Evolutionary conservation across 2,329 filamentous ascomycete species (phyloP), one percentile per base, ranked within the genome.

Genomic region (Phialocephala sp.): DNA sequence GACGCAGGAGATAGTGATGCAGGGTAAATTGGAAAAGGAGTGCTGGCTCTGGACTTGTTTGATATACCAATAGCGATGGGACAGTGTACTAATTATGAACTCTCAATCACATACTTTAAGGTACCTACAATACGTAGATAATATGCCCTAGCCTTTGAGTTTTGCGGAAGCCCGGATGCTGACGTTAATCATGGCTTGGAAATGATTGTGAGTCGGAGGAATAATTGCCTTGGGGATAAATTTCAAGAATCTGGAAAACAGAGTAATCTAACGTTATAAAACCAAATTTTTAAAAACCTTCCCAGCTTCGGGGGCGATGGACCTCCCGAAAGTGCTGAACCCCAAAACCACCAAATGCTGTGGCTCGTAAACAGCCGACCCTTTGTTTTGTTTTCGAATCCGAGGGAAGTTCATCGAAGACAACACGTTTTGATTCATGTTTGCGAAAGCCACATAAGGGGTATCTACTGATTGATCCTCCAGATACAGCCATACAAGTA

Each of bases 1-100:
- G 89, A 70, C 87, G 87, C 79, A 89, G 71, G 59, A 67, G 62
- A 60, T 50, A 50, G 11, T 67, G 32, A 63, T 63, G 64, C 55
- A 54, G 59, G 55, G 27, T 62, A 62, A 41, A 18, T 54, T 27
- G 22, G 27, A 18, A n/a, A 18, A 27, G 43, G 11, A 65, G 15
- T 22, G 41, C 24, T 50, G 20, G 39, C 24, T 24, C 35, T n/a
- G 65, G 57, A 60, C 57, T 63, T 71, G 41, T 69, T 65, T 62
- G 62, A 70, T 69, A 73, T 73, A 74, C 71, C 71, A 72, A 60
- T 63, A 64, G 52, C 43, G 63, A 57, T 57, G 63, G 60, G 64
- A 41, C 37, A 60, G 36, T 63, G 59, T 59, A 50, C n/a, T 50
- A 67, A 55, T 43, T 58, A 60, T 41, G 24, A 59, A 57, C 20